Base-by-base conservation (phyloP, 75 land plant genomes). In the Pinus tabuliformis region DNA sequence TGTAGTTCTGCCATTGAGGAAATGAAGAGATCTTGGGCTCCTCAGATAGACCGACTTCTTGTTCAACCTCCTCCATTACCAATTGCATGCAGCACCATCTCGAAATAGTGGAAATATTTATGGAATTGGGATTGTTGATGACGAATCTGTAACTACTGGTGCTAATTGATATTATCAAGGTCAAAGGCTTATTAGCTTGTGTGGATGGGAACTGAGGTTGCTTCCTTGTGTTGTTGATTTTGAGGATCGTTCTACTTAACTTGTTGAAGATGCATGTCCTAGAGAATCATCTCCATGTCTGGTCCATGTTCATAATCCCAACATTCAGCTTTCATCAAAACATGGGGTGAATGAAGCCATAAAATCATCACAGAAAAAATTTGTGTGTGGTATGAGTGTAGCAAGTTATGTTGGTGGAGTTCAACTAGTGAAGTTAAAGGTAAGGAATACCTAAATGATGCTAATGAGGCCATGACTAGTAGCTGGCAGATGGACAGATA, bases 121-220 rank as follows among this genome's bases (percentile, higher is more conserved):
- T 77, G 79, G 65, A 22, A 60, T 78, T 74, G 77, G 52, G 73
- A 22, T 72, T 17, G 37, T 72, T 37, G 79, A 77, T 58, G 57
- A 70, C 39, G 77, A 56, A 20, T 49, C 58, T 71, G 83, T 72
- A 15, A 42, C 26, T 62, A 65, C 77, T 73, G 45, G 79, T 60
- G 75, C 83, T 24, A 78, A 76, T 59, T 39, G 75, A 30, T 94
- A 88, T 81, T 82, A 88, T 83, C 91, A 94, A 96, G 91, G 91
- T 52, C 91, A 82, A 75, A 90, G 84, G 83, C 72, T 93, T 63
- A 91, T 96, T 62, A 89, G 92, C 70, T 58, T 97, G 58, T 97
- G 95, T 89, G 99, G 99, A 5, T 97, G 99, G 98, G 91, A 92
- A 74, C 95, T 85, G 42, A 91, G 93, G 58, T 72, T 84, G 45